Evolutionary conservation across 2,329 filamentous ascomycete species (phyloP).

Genomic region (Verticillium longisporum): DNA sequence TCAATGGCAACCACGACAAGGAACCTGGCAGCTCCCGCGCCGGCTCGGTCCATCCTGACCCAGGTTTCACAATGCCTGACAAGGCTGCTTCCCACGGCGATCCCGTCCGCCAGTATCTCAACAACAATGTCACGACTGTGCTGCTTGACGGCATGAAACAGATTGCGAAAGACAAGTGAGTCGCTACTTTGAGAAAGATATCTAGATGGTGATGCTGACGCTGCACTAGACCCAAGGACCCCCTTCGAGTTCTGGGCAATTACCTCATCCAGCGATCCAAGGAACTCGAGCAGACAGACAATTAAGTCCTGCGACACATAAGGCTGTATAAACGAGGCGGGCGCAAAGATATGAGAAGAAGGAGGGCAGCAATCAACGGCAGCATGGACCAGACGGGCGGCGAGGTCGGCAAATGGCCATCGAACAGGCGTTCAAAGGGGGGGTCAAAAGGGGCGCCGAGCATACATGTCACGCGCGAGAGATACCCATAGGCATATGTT

Average conservation of each 20-base stretch:
- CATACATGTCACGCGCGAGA: background rate
- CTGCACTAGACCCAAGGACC: constrained; percentile 51
- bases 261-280: constrained; percentile 62
- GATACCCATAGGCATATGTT: background rate
- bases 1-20: constrained; percentile 26
- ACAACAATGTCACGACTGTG: constrained; percentile 60
- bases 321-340: too few species aligned
- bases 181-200: constrained; percentile 12
- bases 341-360: too few species aligned
- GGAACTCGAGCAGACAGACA: constrained; percentile 45
- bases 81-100: constrained; percentile 60
- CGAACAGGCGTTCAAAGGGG: background rate
- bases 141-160: constrained; percentile 70
- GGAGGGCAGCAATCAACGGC: too few species aligned
- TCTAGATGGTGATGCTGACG: background rate
- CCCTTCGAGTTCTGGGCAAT: constrained; percentile 62
- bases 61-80: constrained; percentile 45
- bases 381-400: background rate
- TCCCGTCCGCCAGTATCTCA: constrained; percentile 63
- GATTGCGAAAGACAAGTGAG: constrained; percentile 64
- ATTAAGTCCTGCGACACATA: background rate
- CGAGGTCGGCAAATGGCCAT: background rate
- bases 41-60: constrained; percentile 49
- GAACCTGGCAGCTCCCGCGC: constrained; percentile 37
- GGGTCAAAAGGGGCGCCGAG: background rate